These are phyloP conservation scores for Dictyostelium brefeldianum DNA, from an alignment of 78 protist species.

Conservation along the genomic window DNA sequence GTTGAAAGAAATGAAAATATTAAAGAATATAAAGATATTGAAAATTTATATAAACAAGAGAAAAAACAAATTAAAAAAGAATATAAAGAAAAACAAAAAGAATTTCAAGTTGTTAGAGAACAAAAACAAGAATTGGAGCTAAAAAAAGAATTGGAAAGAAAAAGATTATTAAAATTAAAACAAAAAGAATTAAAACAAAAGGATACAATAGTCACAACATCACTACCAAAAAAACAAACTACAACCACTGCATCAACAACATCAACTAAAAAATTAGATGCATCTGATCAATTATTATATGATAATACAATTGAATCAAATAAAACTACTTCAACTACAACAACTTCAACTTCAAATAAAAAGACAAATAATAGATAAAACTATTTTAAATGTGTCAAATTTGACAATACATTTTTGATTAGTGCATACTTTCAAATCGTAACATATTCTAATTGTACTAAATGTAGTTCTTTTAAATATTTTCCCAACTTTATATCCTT, in stretches of 20 bases:
- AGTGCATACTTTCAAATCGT: too few relatives aligned
- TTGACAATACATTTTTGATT: too few relatives aligned
- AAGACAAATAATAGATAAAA: not conserved
- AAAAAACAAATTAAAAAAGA: not conserved
- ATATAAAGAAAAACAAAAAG: conserved; percentile 7
- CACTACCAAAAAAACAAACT: not conserved
- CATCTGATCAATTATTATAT: conserved; percentile 51
- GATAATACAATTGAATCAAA: not conserved
- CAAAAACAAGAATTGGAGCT: conserved; percentile 1
- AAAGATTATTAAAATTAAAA: not conserved
- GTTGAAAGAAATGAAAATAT: not conserved
- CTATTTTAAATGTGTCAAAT: too few relatives aligned
- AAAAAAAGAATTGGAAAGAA: not conserved
- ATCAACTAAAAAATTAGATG: not conserved
- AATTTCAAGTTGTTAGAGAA: not conserved
- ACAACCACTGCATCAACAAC: not conserved
- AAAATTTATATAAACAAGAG: conserved; percentile 14
- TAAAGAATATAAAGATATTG: conserved; percentile 8
- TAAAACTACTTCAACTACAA: not conserved
- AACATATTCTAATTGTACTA: too few relatives aligned
- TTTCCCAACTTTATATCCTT: too few relatives aligned
- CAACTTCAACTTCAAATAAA: not conserved
- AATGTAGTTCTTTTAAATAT: too few relatives aligned
- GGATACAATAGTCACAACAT: not conserved
- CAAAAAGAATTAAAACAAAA: conserved; percentile 11